Evolutionary conservation across 805 yeast genomes (phyloP).

Genomic region (Saccharomycodes ludwigii): DNA sequence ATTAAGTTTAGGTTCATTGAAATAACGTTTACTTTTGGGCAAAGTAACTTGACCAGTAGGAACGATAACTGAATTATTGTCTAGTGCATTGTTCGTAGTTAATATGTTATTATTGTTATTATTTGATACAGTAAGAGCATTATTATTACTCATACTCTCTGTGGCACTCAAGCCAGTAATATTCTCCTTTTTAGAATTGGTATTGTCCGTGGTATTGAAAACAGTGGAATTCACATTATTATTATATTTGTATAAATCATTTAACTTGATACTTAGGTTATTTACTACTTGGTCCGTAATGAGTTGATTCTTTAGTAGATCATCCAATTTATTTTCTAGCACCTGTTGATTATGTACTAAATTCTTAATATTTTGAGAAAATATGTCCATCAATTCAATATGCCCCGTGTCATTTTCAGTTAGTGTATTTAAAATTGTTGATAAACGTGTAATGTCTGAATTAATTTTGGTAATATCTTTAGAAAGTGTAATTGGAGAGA

Average conservation of each 20-base stretch:
- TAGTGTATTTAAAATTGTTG: conserved; percentile 1
- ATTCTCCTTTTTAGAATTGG: too few species aligned
- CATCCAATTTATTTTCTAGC: conserved; percentile 24
- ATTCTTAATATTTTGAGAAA: conserved; percentile 18
- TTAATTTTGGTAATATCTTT: too few species aligned
- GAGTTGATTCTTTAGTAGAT: conserved; percentile 23
- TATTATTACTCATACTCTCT: too few species aligned
- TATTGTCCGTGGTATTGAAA: neutral
- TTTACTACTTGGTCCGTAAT: conserved; percentile 24
- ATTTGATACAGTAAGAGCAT: conserved; percentile 5
- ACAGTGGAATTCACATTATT: conserved; percentile 2
- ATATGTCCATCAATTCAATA: conserved; percentile 10
- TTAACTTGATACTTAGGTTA: conserved; percentile 15
- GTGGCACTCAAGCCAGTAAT: too few species aligned
- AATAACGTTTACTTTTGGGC: conserved; percentile 22
- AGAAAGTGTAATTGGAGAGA: too few species aligned
- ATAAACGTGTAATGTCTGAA: too few species aligned
- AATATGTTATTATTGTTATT: conserved; percentile 6
- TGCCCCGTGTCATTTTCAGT: conserved; percentile 6
- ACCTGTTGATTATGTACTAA: conserved; percentile 23
- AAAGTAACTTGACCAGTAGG: conserved; percentile 19
- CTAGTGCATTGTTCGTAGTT: conserved; percentile 3
- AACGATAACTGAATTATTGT: conserved; percentile 6
- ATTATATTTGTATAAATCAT: too few species aligned
- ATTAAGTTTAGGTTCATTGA: conserved; percentile 16